Percentiles rank a stretch among this genome's conserved stretches.
Conservation (phyloP, 2,329 filamentous ascomycete genomes). For the Aspergillus ibericus region DNA sequence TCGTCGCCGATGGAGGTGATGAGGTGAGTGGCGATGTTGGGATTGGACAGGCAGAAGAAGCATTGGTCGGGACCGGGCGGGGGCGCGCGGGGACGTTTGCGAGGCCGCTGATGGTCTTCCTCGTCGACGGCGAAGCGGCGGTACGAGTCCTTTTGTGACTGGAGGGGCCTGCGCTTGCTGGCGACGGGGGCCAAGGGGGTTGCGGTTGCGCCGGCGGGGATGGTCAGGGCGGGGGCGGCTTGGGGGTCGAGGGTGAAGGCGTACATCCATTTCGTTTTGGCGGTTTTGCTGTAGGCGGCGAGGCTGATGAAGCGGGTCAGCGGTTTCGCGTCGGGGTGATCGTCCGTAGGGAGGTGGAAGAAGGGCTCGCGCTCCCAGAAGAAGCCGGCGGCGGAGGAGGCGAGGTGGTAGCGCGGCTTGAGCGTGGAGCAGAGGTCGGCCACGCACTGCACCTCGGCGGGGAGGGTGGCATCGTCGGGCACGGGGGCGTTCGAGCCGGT, state of each 20-base stretch:
- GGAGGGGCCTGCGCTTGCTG: slow-evolving; percentile 59
- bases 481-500: slow-evolving; percentile 65
- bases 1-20: slow-evolving; percentile 86
- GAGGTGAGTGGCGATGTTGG: slow-evolving; percentile 79
- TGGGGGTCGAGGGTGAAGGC: slow-evolving; percentile 68
- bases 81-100: slow-evolving; percentile 47
- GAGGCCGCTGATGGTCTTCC: slow-evolving; percentile 35
- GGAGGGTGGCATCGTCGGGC: slow-evolving; percentile 54
- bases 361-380: slow-evolving; percentile 95
- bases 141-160: slow-evolving; percentile 38
- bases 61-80: slow-evolving; percentile 71
- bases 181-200: slow-evolving; percentile 61
- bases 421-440: slow-evolving; percentile 75
- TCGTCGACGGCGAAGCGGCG: slow-evolving; percentile 43
- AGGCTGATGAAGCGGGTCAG: slow-evolving; percentile 90
- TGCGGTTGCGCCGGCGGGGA: slow-evolving; percentile 71
- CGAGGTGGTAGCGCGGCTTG: slow-evolving; percentile 91
- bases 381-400: slow-evolving; percentile 61
- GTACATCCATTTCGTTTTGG: slow-evolving; percentile 67
- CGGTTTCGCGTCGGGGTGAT: slow-evolving; percentile 55
- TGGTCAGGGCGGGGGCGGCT: slow-evolving; percentile 57
- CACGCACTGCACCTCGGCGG: slow-evolving; percentile 64
- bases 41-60: slow-evolving; percentile 94
- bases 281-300: slow-evolving; percentile 71
- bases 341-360: slow-evolving; percentile 62